Evolutionary conservation across 1,284 basidiomycete genomes (phyloP), one percentile per base, ranked within the genome.

Genomic region (Vanrija sp.): DNA sequence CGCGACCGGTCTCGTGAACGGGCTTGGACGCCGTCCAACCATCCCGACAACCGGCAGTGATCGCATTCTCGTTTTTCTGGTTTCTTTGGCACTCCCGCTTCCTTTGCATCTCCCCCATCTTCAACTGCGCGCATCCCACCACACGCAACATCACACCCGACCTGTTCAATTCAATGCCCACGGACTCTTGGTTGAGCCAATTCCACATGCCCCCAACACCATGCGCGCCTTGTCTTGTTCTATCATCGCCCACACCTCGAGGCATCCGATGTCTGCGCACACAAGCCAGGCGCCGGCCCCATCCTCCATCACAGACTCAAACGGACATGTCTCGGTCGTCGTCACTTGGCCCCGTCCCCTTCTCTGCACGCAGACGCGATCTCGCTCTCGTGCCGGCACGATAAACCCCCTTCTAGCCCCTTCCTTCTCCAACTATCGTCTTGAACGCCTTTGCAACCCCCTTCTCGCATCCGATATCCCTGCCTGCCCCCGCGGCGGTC

Each of bases 1-100:
- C 58, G 67, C 19, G 72, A 70, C 44, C 55, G 67, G 41, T 62
- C 59, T 25, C 59, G 67, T 24, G 72, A 72, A 23, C 55, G 70
- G 41, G 58, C 60, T 8, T 65, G 69, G 68, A 69, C 68, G 35
- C 68, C 69, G 10, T 52, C 54, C 8, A 45, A 57, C 50, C 45
- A 41, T 27, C 42, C 19, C 22, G 42, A 24, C 15, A 20, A 22
- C 18, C 8, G 42, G 12, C 42, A 27, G n/a, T 25, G 14, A n/a
- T 23, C 20, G 20, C 39, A 20, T 20, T 41, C n/a, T 23, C 19
- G 19, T 23, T 19, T 41, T 20, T 41, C n/a, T 23, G 39, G 19
- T 23, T 19, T 41, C 19, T 19, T 7, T 23, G 19, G 19, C 39
- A 20, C 39, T 18, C 39, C 18, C 43, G 43, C 43, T 27, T 27